Base-by-base conservation (phyloP, 1,284 basidiomycete species). In the Puccinia novopanici region DNA sequence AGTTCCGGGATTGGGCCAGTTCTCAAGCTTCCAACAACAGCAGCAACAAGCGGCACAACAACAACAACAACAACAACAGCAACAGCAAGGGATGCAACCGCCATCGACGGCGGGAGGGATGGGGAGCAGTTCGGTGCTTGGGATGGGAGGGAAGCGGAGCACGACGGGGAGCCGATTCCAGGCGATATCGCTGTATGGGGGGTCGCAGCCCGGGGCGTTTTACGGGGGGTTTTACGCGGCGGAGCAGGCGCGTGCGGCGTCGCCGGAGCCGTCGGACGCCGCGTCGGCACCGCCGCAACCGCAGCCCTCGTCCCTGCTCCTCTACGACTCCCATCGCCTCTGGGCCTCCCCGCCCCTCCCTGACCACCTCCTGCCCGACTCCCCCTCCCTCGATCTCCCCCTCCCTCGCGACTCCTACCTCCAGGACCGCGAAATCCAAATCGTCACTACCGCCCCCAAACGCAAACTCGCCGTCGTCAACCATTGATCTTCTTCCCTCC, bases 391-490 rank as follows among this genome's bases (percentile, higher is more conserved):
- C 57, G 13, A 30, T 15, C 57, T 59, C 57, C 27, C 57, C 27
- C 4, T 15, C 27, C 27, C 24, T 12, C 27, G 57, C 1, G 72
- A 75, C 37, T 27, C 37, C 3, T 77, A 77, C 48, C 63, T 61
- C n/a, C 30, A 9, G 17, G 45, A 77, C 30, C 40, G 75, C 48
- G 75, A 77, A 9, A 24, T 77, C 52, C 75, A 77, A 27, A 77
- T 77, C 45, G 63, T 77, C 30, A 77, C 75, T 9, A 77, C 75
- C 3, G 75, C 75, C 13, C 75, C 75, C n/a, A 65, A 52, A 42
- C 59, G 75, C 45, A 37, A 34, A 4, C 52, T 77, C 27, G 75
- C 75, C 13, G 75, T 77, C n/a, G 75, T 77, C 10, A 77, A 77
- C 63, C 55, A 59, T 61, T 75, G 48, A 65, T n/a, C n/a, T n/a